Evolutionary conservation across 1,139 yeast species (phyloP).

Genomic region (Pichia sp.): DNA sequence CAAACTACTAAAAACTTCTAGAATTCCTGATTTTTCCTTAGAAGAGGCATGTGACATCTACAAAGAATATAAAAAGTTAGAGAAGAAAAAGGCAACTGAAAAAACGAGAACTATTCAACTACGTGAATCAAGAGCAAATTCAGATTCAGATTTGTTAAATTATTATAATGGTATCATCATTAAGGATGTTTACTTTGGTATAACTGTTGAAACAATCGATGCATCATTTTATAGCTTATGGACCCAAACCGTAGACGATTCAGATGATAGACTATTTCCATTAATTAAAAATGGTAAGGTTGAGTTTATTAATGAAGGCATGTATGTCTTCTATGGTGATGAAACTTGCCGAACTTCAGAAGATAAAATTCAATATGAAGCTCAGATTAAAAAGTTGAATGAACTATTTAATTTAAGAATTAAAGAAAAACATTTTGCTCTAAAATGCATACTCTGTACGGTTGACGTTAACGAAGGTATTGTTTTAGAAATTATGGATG

Average conservation of each 20-base stretch:
- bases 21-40: constrained; percentile 30
- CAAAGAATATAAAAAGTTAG: constrained; percentile 19
- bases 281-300: constrained; percentile 27
- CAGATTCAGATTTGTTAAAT: neutral
- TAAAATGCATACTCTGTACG: constrained; percentile 42
- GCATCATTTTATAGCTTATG: constrained; percentile 30
- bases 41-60: constrained; percentile 27
- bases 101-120: constrained; percentile 6
- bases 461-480: constrained; percentile 30
- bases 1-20: constrained; percentile 34
- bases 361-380: constrained; percentile 25
- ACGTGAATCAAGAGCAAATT: constrained; percentile 4
- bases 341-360: constrained; percentile 8
- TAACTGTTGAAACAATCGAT: constrained; percentile 41
- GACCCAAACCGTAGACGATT: constrained; percentile 2
- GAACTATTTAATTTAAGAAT: constrained; percentile 31
- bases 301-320: constrained; percentile 38
- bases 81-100: constrained; percentile 19
- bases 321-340: constrained; percentile 40
- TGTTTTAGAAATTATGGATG: constrained; percentile 9
- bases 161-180: constrained; percentile 50
- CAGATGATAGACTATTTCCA: constrained; percentile 16
- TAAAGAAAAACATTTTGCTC: constrained; percentile 40
- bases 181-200: constrained; percentile 48
- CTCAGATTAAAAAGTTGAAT: constrained; percentile 32